phyloP scores from a whole-genome alignment of 805 yeast genomes.

The Teunomyces lycoperdinae region DNA sequence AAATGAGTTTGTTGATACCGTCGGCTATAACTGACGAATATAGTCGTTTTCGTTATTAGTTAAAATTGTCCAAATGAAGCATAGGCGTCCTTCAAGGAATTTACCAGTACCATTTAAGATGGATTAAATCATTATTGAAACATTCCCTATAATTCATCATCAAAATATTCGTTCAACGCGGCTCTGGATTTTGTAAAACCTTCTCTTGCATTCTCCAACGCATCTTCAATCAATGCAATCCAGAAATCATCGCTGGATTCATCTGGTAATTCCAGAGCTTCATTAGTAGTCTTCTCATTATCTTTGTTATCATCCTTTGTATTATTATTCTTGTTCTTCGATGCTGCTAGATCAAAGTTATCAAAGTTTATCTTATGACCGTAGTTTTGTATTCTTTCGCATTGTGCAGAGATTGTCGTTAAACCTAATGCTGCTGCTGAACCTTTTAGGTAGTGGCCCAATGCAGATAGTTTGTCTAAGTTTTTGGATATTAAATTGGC shows the following conservation, averaged over 20 bases:
- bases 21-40: neutral
- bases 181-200: conserved; percentile 50
- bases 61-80: neutral
- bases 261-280: conserved; percentile 9
- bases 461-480: conserved; percentile 59
- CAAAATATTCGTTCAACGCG: conserved; percentile 53
- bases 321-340: conserved; percentile 11
- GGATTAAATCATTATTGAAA: neutral
- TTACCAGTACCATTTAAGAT: neutral
- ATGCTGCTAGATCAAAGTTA: conserved; percentile 20
- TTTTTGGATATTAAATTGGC: conserved; percentile 45
- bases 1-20: neutral
- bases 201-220: conserved; percentile 48
- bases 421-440: conserved; percentile 93
- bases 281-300: conserved; percentile 11
- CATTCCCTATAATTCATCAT: conserved; percentile 19
- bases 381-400: conserved; percentile 91
- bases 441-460: conserved; percentile 94
- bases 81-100: neutral
- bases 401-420: conserved; percentile 74
- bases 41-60: neutral
- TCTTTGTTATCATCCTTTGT: conserved; percentile 18
- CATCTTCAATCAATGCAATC: conserved; percentile 49
- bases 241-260: conserved; percentile 32
- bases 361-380: conserved; percentile 55